Evolutionary conservation across 495 filamentous ascomycete genomes (phyloP).

Genomic region (Penicillium coprophilum): DNA sequence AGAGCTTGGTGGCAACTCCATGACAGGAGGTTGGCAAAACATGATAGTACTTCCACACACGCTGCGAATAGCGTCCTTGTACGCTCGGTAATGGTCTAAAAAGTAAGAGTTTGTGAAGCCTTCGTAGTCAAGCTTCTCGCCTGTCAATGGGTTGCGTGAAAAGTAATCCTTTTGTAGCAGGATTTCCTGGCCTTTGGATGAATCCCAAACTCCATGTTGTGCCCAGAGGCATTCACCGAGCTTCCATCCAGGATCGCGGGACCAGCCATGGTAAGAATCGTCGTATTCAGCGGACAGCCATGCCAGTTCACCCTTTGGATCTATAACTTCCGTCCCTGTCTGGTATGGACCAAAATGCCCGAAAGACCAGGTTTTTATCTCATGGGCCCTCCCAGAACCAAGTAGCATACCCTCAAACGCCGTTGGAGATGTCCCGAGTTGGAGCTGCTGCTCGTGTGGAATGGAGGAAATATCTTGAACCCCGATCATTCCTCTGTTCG

Average conservation of each 20-base stretch:
- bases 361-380: slow-evolving; percentile 90
- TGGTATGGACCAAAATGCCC: slow-evolving; percentile 89
- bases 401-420: slow-evolving; percentile 91
- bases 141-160: slow-evolving; percentile 66
- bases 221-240: slow-evolving; percentile 95
- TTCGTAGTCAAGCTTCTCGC: slow-evolving; percentile 71
- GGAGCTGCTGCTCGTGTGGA: slow-evolving; percentile 83
- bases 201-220: slow-evolving; percentile 95
- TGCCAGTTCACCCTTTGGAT: slow-evolving; percentile 79
- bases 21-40: slow-evolving; percentile 86
- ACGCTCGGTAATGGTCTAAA: slow-evolving; percentile 77
- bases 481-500: slow-evolving; percentile 85
- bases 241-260: slow-evolving; percentile 82
- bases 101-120: slow-evolving; percentile 89
- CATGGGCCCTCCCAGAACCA: slow-evolving; percentile 83
- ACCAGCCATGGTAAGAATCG: slow-evolving; percentile 87
- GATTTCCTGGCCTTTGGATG: slow-evolving; percentile 59
- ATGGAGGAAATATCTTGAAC: slow-evolving; percentile 78
- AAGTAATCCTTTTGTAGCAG: slow-evolving; percentile 89
- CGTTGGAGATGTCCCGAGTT: slow-evolving; percentile 91
- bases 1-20: slow-evolving; percentile 85
- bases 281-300: slow-evolving; percentile 83
- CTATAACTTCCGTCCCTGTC: slow-evolving; percentile 78
- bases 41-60: slow-evolving; percentile 80
- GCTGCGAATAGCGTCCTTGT: slow-evolving; percentile 67